Evolutionary conservation across 495 filamentous ascomycete species (phyloP).

Genomic region (Podospora sp.): DNA sequence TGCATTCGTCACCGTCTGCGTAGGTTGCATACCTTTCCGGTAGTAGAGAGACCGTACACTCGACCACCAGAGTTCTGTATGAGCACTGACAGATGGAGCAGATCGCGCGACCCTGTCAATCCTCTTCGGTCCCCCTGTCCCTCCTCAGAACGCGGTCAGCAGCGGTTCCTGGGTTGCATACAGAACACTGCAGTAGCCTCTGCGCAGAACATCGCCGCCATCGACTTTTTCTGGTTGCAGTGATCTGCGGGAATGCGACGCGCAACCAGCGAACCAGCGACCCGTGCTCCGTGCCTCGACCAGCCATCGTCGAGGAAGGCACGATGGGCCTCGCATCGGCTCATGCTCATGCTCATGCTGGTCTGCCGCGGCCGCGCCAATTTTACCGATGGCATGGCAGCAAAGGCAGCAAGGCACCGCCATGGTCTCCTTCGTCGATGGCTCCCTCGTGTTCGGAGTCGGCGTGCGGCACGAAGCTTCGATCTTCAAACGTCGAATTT

Average conservation of each 20-base stretch:
- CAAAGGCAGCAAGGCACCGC: too few relatives aligned
- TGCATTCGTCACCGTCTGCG: background rate
- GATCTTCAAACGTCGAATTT: background rate
- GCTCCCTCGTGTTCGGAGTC: background rate
- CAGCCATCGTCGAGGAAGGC: background rate
- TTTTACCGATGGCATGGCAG: background rate
- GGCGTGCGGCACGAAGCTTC: background rate
- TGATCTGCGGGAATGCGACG: slow-evolving; percentile 13
- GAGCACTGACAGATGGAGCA: background rate
- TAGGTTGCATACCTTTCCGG: background rate
- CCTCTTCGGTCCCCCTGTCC: slow-evolving; percentile 3
- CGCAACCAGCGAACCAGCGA: slow-evolving; percentile 3
- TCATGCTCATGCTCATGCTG: slow-evolving; percentile 1
- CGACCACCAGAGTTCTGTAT: too few relatives aligned
- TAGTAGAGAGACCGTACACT: background rate
- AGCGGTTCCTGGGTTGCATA: slow-evolving; percentile 6
- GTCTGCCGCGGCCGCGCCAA: background rate
- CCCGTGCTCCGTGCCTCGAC: slow-evolving; percentile 7
- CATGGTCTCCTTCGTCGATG: background rate
- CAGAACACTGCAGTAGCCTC: background rate
- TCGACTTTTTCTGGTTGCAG: slow-evolving; percentile 9
- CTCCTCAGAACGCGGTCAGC: background rate
- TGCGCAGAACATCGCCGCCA: slow-evolving; percentile 15
- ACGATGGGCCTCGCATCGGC: background rate
- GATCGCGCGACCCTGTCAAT: slow-evolving; percentile 9